A percentile compares a stretch with the other conserved stretches of the same genome.
Evolutionary conservation across 768 basidiomycete species (phyloP).

Genomic region (Sporobolomyces phaffii): DNA sequence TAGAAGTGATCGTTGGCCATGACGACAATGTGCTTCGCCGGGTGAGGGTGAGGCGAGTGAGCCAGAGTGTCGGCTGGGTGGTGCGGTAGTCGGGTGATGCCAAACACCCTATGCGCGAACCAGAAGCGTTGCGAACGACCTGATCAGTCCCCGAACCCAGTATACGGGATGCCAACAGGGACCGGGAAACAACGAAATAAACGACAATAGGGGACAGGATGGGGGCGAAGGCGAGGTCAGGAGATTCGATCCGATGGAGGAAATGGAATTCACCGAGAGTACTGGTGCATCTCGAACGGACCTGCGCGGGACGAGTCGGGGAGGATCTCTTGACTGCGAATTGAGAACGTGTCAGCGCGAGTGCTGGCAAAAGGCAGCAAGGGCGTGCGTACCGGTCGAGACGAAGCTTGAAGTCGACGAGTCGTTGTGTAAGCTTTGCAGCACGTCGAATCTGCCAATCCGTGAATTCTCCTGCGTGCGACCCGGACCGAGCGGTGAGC

Average conservation of each 20-base stretch:
- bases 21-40: constrained; percentile 58
- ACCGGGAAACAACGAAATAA: constrained; percentile 1
- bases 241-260: constrained; percentile 27
- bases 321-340: constrained; percentile 59
- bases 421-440: constrained; percentile 69
- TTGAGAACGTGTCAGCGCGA: neutral
- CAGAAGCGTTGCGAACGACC: constrained; percentile 40
- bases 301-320: constrained; percentile 69
- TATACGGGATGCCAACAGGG: neutral
- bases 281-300: constrained; percentile 52
- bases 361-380: neutral
- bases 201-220: neutral
- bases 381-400: constrained; percentile 31
- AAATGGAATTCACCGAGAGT: constrained; percentile 43
- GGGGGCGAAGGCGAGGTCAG: constrained; percentile 20
- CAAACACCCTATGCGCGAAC: constrained; percentile 54
- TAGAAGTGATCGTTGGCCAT: constrained; percentile 75
- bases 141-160: constrained; percentile 22
- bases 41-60: constrained; percentile 51
- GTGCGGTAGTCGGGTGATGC: constrained; percentile 68
- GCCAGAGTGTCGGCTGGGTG: constrained; percentile 61
- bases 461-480: constrained; percentile 51
- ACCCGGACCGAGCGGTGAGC: too few species aligned
- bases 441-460: constrained; percentile 81
- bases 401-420: constrained; percentile 62